Evolutionary conservation across 2,329 filamentous ascomycete species (phyloP).

Genomic region (Xylariales sp.): DNA sequence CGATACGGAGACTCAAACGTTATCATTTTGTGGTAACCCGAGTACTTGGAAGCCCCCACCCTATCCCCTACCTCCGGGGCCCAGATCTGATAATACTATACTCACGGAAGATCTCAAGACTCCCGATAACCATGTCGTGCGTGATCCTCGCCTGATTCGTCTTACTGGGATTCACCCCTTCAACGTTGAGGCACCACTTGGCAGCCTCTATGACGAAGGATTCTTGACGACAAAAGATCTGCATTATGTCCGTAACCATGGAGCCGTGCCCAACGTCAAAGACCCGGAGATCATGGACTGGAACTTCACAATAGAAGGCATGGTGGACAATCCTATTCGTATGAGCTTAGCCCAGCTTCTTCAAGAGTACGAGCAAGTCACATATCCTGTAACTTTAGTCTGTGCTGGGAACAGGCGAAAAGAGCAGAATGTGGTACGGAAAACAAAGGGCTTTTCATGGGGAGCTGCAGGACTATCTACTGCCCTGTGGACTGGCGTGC

Average conservation of each 20-base stretch:
- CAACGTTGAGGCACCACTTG: constrained; percentile 88
- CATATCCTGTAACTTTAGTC: constrained; percentile 87
- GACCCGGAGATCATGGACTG: constrained; percentile 80
- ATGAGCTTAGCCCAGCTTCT: constrained; percentile 80
- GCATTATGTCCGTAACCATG: constrained; percentile 94
- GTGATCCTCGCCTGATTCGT: constrained; percentile 84
- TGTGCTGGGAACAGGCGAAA: constrained; percentile 93
- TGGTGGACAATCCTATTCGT: constrained; percentile 81
- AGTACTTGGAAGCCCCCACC: constrained; percentile 39
- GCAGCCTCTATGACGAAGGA: constrained; percentile 79
- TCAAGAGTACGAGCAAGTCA: constrained; percentile 80
- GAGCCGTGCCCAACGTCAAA: constrained; percentile 78
- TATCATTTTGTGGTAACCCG: constrained; percentile 36
- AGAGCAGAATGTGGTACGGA: constrained; percentile 90
- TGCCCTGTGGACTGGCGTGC: constrained; percentile 86
- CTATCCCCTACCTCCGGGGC: constrained; percentile 77
- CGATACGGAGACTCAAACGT: constrained; percentile 37
- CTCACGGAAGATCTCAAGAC: constrained; percentile 83
- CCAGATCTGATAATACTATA: constrained; percentile 67
- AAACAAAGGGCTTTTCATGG: constrained; percentile 96
- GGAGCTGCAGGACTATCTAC: constrained; percentile 88
- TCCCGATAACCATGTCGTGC: constrained; percentile 82
- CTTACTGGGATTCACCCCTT: constrained; percentile 91
- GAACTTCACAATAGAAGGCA: constrained; percentile 85
- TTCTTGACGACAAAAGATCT: constrained; percentile 89